phyloP scores from a whole-genome alignment of 305 asterid species.

The Solanum hybrid region DNA sequence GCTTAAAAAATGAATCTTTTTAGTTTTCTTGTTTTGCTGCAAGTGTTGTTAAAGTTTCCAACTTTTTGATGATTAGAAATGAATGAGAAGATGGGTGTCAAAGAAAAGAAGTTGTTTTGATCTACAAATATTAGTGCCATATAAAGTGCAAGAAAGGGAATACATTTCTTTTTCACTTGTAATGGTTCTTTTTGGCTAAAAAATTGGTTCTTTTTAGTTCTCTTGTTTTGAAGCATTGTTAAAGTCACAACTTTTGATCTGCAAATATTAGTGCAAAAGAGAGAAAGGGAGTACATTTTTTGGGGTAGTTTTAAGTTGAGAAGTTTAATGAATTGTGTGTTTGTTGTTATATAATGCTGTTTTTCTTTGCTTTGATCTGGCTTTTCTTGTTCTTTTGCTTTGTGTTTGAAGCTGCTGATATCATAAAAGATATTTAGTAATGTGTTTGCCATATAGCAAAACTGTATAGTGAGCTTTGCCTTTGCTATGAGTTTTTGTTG shows the following conservation, averaged over 20 bases:
- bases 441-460: not conserved
- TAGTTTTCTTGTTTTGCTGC: not conserved
- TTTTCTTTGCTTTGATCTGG: not conserved
- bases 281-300: not conserved
- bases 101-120: not conserved
- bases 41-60: not conserved
- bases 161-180: not conserved
- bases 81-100: not conserved
- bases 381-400: not conserved
- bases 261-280: not conserved
- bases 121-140: not conserved
- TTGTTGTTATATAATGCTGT: not conserved
- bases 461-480: not conserved
- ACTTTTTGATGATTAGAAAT: not conserved
- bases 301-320: not conserved
- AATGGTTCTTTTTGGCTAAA: not conserved
- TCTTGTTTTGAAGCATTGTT: not conserved
- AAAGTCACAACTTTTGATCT: not conserved
- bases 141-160: not conserved
- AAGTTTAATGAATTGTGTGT: not conserved
- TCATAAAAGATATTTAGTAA: not conserved
- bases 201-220: not conserved
- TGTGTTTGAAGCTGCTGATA: not conserved
- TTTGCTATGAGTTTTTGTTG: not conserved
- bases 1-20: not conserved